A percentile compares a stretch with the other conserved stretches of the same genome.
These are phyloP conservation scores for Metschnikowia lachancei DNA, from an alignment of 805 yeast species.

Conservation along the genomic window DNA sequence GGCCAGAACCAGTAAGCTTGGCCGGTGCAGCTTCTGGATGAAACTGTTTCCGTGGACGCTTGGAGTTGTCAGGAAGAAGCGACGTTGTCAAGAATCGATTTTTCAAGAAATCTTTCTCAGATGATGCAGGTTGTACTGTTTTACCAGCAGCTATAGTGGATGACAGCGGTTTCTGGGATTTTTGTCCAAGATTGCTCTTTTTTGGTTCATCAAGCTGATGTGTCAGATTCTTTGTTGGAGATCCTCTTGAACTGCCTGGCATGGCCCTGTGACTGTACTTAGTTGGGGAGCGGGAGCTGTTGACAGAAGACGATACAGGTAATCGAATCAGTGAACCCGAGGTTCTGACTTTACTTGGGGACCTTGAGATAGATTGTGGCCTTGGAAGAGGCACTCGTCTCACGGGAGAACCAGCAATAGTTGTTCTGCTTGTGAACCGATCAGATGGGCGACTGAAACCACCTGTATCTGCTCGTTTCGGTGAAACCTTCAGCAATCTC, in stretches of 20 bases:
- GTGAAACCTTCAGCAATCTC: background rate
- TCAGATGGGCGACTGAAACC: background rate
- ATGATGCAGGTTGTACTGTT: slow-evolving; percentile 6
- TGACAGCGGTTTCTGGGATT: slow-evolving; percentile 29
- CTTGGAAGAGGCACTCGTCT: background rate
- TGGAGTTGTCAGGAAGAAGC: slow-evolving; percentile 29
- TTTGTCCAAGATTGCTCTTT: slow-evolving; percentile 9
- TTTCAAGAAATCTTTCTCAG: slow-evolving; percentile 16
- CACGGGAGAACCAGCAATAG: slow-evolving; percentile 8
- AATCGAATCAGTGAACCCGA: background rate
- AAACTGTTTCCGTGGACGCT: slow-evolving; percentile 17
- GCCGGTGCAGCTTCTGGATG: background rate
- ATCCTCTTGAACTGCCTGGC: slow-evolving; percentile 7
- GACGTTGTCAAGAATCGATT: slow-evolving; percentile 38
- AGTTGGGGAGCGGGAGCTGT: slow-evolving; percentile 16
- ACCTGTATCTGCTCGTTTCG: background rate
- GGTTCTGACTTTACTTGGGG: background rate
- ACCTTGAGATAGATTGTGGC: background rate
- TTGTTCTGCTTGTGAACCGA: slow-evolving; percentile 1
- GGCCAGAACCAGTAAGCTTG: background rate
- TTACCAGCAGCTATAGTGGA: slow-evolving; percentile 34
- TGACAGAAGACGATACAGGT: slow-evolving; percentile 1
- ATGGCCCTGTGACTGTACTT: slow-evolving; percentile 11
- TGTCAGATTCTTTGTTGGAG: slow-evolving; percentile 8
- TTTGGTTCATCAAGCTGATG: background rate